Evolutionary conservation across 768 basidiomycete genomes (phyloP).

Genomic region (Lentinula sp.): DNA sequence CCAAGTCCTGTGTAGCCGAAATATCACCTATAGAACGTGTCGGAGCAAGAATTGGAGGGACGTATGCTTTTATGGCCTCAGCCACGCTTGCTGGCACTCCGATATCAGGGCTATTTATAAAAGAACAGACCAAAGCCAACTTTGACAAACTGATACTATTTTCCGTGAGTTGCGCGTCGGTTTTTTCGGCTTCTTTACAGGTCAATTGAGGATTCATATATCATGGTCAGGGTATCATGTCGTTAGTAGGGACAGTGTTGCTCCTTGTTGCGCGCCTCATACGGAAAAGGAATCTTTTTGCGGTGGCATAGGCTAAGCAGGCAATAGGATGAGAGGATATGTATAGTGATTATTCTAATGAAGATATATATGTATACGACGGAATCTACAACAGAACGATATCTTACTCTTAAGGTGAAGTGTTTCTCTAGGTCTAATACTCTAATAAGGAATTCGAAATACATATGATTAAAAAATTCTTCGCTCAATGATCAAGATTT

Average conservation of each 20-base stretch:
- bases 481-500: background rate
- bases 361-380: background rate
- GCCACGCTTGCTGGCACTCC: slow-evolving; percentile 20
- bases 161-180: slow-evolving; percentile 11
- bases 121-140: slow-evolving; percentile 8
- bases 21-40: slow-evolving; percentile 19
- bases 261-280: background rate
- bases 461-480: background rate
- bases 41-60: slow-evolving; percentile 19
- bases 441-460: background rate
- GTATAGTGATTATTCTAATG: background rate
- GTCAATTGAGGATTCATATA: background rate
- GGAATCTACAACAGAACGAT: background rate
- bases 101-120: slow-evolving; percentile 17
- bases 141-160: slow-evolving; percentile 19
- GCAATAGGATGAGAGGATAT: background rate
- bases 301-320: background rate
- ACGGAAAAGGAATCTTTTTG: background rate
- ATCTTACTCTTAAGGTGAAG: background rate
- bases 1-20: slow-evolving; percentile 14
- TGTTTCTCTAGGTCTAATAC: background rate
- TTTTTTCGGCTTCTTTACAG: background rate
- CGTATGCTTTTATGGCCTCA: slow-evolving; percentile 17
- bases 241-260: background rate
- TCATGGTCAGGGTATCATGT: background rate